phyloP scores from a whole-genome alignment of 1,139 yeast species.

The Geotrichum citri-aurantii region DNA sequence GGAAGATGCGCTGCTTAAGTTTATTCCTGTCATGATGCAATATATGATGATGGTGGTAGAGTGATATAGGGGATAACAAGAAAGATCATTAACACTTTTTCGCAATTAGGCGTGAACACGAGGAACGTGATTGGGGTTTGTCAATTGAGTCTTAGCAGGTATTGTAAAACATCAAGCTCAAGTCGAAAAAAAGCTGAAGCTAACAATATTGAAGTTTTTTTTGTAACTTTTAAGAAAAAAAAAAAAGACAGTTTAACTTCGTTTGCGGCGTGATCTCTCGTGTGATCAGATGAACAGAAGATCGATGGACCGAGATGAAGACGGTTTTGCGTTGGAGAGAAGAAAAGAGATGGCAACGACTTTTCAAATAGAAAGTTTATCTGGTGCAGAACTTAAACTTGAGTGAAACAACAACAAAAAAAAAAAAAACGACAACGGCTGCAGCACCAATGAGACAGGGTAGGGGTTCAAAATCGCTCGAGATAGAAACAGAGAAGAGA shows the following conservation, averaged over 20 bases:
- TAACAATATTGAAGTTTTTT: not conserved
- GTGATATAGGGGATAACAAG: not conserved
- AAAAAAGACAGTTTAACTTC: not conserved
- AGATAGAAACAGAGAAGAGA: not conserved
- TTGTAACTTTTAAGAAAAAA: not conserved
- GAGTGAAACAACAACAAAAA: not conserved
- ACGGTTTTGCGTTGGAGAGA: not conserved
- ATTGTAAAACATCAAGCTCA: not conserved
- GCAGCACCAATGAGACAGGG: not conserved
- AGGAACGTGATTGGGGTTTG: not conserved
- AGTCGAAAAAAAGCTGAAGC: not conserved
- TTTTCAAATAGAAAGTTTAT: not conserved
- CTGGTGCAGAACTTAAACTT: not conserved
- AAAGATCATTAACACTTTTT: not conserved
- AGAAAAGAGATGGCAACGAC: not conserved
- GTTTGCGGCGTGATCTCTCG: not conserved
- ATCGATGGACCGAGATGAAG: not conserved
- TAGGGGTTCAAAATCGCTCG: not conserved
- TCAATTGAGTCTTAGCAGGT: not conserved
- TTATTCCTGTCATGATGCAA: constrained; percentile 13
- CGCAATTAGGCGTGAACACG: not conserved
- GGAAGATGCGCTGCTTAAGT: constrained; percentile 26
- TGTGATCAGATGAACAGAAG: not conserved
- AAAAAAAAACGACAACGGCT: not conserved
- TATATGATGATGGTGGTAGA: not conserved